These are phyloP conservation scores for Cronartium quercuum DNA, from an alignment of 1,284 basidiomycete genomes.

Conservation along the genomic window DNA sequence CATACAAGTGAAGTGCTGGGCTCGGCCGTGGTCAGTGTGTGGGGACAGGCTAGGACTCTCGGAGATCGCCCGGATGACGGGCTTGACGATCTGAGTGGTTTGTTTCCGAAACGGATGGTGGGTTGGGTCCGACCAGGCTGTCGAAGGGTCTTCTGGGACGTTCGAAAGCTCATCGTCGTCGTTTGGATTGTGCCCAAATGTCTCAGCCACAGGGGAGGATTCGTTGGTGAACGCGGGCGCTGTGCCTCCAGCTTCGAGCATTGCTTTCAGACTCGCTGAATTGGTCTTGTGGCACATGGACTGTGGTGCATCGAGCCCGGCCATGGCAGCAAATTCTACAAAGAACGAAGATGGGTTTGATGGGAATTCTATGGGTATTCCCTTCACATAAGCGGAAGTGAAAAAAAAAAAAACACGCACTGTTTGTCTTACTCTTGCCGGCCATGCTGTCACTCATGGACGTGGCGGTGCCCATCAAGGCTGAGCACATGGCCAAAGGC, in stretches of 20 bases:
- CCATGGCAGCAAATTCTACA: slow-evolving; percentile 46
- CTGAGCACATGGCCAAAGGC: background rate
- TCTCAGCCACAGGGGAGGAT: too few species aligned
- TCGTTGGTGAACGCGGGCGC: too few species aligned
- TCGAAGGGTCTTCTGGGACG: background rate
- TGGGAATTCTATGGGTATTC: too few species aligned
- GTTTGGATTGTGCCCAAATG: too few species aligned
- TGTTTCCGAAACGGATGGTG: background rate
- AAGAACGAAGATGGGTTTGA: background rate
- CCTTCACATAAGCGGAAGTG: too few species aligned
- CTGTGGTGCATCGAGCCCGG: slow-evolving; percentile 39
- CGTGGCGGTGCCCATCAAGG: background rate
- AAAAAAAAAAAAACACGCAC: too few species aligned
- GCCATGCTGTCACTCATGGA: background rate
- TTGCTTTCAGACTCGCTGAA: background rate
- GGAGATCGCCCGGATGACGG: background rate
- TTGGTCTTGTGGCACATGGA: too few species aligned
- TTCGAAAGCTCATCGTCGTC: background rate
- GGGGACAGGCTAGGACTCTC: slow-evolving; percentile 11
- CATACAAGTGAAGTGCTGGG: slow-evolving; percentile 32
- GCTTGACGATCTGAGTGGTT: slow-evolving; percentile 9
- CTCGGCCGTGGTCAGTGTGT: slow-evolving; percentile 5
- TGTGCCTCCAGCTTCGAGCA: too few species aligned
- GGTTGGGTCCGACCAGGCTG: background rate
- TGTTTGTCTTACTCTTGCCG: background rate